Base-by-base conservation (phyloP, 352 stramenopile genomes). In the Lagenidium giganteum region DNA sequence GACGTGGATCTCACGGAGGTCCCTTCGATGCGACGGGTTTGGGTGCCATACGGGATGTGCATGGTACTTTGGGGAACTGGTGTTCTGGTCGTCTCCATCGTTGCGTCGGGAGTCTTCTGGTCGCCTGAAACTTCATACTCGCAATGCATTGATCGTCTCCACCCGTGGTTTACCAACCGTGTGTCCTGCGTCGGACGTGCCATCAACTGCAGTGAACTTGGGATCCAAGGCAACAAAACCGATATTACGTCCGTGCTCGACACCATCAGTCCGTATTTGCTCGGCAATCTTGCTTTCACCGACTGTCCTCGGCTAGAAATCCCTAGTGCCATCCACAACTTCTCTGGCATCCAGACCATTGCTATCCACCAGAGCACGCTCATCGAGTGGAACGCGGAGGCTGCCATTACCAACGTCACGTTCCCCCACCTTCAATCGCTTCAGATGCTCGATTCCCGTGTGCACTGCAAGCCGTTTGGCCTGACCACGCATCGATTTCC, bases 101-200 rank as follows among this genome's bases (percentile, higher is more conserved):
- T n/a, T n/a, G n/a, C n/a, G n/a, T n/a, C n/a, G n/a, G n/a, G n/a
- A n/a, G n/a, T n/a, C n/a, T n/a, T n/a, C n/a, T n/a, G n/a, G n/a
- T n/a, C n/a, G n/a, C n/a, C n/a, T n/a, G n/a, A n/a, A n/a, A n/a
- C n/a, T n/a, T n/a, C n/a, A n/a, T n/a, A n/a, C n/a, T n/a, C n/a
- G n/a, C n/a, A n/a, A n/a, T 57, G 43, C 8, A 8, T 30, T 11
- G 17, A 42, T 28, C 51, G 51, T 13, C 26, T 59, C 0, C 11
- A 59, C 18, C 51, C 51, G 21, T 53, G 51, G 51, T 50, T 59
- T 13, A 24, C 43, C 2, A 46, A 9, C 4, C 17, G 40, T 9
- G 51, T 53, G 24, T 29, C 51, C 9, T 53, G 51, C 22, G 9
- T 48, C 16, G 24, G 21, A 1, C 42, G 51, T 0, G 0, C 1